Conservation (phyloP, 305 asterid species). For the Fraxinus velutina region DNA sequence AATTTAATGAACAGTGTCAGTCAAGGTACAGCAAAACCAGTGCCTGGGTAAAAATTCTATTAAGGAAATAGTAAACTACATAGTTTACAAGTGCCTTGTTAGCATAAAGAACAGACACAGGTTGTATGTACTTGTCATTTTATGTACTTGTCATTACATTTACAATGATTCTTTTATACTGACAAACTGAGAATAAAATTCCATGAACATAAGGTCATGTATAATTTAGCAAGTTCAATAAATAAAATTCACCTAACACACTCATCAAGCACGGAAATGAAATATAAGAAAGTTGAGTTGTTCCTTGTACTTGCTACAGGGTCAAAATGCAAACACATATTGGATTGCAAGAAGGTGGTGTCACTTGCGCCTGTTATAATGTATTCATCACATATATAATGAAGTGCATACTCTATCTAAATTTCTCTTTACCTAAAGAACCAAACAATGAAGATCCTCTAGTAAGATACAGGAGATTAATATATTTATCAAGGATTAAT, state of each 20-base stretch:
- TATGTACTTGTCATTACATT: background rate
- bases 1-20: conserved; percentile 14
- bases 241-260: background rate
- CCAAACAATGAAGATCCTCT: conserved; percentile 12
- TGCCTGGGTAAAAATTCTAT: background rate
- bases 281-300: background rate
- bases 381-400: background rate
- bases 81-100: background rate
- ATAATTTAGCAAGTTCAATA: background rate
- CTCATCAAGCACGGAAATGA: background rate
- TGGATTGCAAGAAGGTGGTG: background rate
- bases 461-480: background rate
- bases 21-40: background rate
- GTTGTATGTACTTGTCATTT: background rate
- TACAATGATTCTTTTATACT: background rate
- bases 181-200: background rate
- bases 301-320: background rate
- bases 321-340: background rate
- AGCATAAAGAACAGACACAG: background rate
- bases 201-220: background rate
- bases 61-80: background rate
- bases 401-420: background rate
- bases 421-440: background rate
- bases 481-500: conserved; percentile 9
- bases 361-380: background rate